A percentile compares a stretch with the other conserved stretches of the same genome.
Evolutionary conservation across 1,284 basidiomycete species (phyloP).

Genomic region (Ceratobasidium sp.): DNA sequence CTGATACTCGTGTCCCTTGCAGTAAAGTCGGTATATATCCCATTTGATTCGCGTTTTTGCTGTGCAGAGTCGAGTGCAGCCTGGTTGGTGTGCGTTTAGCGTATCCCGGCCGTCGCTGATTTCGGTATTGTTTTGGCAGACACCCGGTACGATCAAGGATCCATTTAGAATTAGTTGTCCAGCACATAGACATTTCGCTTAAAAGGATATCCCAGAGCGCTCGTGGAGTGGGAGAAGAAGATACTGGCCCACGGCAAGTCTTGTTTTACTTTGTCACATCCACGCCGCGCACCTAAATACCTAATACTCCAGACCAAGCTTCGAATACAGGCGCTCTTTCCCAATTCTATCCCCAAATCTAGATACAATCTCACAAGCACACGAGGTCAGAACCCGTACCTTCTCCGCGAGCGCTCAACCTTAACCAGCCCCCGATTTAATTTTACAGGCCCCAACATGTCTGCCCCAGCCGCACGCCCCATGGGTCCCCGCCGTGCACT

Average conservation of each 20-base stretch:
- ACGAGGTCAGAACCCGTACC: conserved; percentile 19
- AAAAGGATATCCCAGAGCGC: background rate
- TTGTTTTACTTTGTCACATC: background rate
- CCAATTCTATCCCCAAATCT: conserved; percentile 6
- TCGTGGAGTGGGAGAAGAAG: background rate
- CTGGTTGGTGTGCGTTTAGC: background rate
- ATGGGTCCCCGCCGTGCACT: conserved; percentile 36
- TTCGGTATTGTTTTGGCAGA: background rate
- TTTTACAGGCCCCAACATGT: conserved; percentile 7
- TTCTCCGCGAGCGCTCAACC: conserved; percentile 27
- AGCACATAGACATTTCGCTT: background rate
- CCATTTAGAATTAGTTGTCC: background rate
- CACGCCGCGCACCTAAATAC: conserved; percentile 2
- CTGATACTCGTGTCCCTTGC: background rate
- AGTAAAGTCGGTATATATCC: background rate
- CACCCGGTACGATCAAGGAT: background rate
- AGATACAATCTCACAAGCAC: background rate
- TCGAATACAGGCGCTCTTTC: background rate
- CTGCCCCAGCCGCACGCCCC: conserved; percentile 26
- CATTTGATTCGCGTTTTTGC: background rate
- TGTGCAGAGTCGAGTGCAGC: background rate
- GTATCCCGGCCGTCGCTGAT: background rate
- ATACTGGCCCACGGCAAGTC: conserved; percentile 2
- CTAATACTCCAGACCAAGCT: background rate
- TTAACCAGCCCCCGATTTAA: background rate